phyloP scores from a whole-genome alignment of 495 filamentous ascomycete species.

The Lentithecium fluviatile region DNA sequence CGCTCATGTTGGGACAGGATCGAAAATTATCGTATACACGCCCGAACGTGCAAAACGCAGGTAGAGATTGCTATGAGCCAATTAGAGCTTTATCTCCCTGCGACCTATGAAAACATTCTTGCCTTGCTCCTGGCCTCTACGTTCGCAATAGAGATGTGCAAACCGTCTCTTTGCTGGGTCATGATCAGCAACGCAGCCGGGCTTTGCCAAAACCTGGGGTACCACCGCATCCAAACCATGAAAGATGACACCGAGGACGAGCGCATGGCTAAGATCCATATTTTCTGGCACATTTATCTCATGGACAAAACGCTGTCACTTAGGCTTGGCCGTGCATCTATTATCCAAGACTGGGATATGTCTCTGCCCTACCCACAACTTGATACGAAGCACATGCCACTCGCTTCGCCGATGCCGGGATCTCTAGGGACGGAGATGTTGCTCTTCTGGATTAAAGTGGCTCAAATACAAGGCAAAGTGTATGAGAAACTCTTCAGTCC shows the following conservation, averaged over 20 bases:
- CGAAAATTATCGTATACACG: slow-evolving; percentile 38
- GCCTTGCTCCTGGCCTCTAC: slow-evolving; percentile 54
- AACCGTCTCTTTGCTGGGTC: slow-evolving; percentile 63
- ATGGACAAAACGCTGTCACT: slow-evolving; percentile 61
- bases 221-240: slow-evolving; percentile 58
- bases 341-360: slow-evolving; percentile 66
- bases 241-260: slow-evolving; percentile 46
- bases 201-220: slow-evolving; percentile 64
- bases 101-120: slow-evolving; percentile 57
- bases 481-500: slow-evolving; percentile 37
- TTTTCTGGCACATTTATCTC: slow-evolving; percentile 67
- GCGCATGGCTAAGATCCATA: slow-evolving; percentile 39
- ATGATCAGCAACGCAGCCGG: slow-evolving; percentile 57
- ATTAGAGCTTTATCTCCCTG: slow-evolving; percentile 58
- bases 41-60: slow-evolving; percentile 54
- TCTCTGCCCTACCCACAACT: slow-evolving; percentile 45
- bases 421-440: slow-evolving; percentile 10
- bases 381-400: background rate
- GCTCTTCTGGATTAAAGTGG: slow-evolving; percentile 32
- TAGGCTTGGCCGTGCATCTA: slow-evolving; percentile 61
- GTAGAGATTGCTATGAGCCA: slow-evolving; percentile 59
- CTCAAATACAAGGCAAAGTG: slow-evolving; percentile 27
- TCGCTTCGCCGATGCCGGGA: background rate
- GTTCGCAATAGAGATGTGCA: slow-evolving; percentile 63
- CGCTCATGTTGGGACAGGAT: slow-evolving; percentile 33